A percentile compares a stretch with the other conserved stretches of the same genome.
Conservation (phyloP, 129 eudicot genomes). For the Mikania micrantha region DNA sequence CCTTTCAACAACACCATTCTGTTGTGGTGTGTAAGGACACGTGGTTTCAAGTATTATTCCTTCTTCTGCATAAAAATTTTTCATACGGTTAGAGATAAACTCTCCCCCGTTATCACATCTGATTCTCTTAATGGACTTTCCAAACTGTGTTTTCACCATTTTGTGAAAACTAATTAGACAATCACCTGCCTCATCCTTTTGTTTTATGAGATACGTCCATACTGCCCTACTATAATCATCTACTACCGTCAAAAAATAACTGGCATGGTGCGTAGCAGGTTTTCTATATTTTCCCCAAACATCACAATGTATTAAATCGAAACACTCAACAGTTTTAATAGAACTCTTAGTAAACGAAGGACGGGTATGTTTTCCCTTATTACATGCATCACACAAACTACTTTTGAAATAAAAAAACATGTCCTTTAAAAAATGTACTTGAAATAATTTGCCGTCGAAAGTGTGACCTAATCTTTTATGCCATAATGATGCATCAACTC, state of each 20-base stretch:
- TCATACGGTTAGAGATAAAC: not conserved
- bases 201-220: not conserved
- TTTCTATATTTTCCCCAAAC: not conserved
- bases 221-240: not conserved
- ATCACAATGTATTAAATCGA: not conserved
- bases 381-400: not conserved
- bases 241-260: too few species aligned
- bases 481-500: not conserved
- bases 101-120: too few species aligned
- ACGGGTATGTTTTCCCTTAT: not conserved
- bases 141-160: too few species aligned
- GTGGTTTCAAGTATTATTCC: not conserved
- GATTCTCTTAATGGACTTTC: too few species aligned
- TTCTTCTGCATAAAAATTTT: not conserved
- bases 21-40: not conserved
- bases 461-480: not conserved
- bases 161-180: too few species aligned
- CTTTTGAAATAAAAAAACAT: too few species aligned
- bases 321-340: not conserved
- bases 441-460: not conserved
- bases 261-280: not conserved
- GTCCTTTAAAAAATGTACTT: not conserved
- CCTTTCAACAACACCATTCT: not conserved
- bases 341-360: not conserved
- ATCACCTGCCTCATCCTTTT: too few species aligned